Percentiles rank a stretch among this genome's conserved stretches.
These are phyloP conservation scores for Candida pseudoglaebosa DNA, from an alignment of 805 yeast species.

Conservation along the genomic window DNA sequence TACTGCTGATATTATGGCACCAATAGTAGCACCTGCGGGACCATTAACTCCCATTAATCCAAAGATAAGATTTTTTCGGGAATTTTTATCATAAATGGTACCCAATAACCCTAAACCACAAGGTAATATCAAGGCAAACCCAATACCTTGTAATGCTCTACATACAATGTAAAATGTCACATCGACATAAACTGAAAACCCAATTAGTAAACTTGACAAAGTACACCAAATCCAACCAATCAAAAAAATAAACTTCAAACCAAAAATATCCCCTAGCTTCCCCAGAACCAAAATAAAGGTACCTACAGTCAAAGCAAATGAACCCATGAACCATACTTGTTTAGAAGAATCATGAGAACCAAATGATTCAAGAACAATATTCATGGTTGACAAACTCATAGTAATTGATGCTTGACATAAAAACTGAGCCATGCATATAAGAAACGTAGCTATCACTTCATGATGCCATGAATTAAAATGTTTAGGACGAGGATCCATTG, in stretches of 20 bases:
- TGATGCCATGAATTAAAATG: constrained; percentile 18
- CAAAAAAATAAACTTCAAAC: constrained; percentile 51
- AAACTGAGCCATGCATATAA: constrained; percentile 31
- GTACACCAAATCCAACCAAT: constrained; percentile 54
- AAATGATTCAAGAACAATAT: constrained; percentile 24
- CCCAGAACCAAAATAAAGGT: constrained; percentile 70
- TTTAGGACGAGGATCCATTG: constrained; percentile 9
- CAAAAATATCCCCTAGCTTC: constrained; percentile 67
- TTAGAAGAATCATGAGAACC: constrained; percentile 13
- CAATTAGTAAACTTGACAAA: constrained; percentile 59
- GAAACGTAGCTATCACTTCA: constrained; percentile 20
- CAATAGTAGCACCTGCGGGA: constrained; percentile 58
- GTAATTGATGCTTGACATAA: constrained; percentile 35
- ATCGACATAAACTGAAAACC: constrained; percentile 49
- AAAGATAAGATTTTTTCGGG: constrained; percentile 53
- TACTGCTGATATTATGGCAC: constrained; percentile 49
- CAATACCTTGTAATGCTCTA: constrained; percentile 64
- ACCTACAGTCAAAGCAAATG: constrained; percentile 68
- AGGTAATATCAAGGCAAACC: constrained; percentile 57
- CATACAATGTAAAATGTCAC: constrained; percentile 49
- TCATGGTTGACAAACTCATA: constrained; percentile 37
- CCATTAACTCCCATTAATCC: constrained; percentile 58
- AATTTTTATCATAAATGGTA: constrained; percentile 35
- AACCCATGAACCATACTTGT: constrained; percentile 65
- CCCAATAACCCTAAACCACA: constrained; percentile 56